Evolutionary conservation across 2,329 filamentous ascomycete species (phyloP).

Genomic region (Passalora sequoiae): DNA sequence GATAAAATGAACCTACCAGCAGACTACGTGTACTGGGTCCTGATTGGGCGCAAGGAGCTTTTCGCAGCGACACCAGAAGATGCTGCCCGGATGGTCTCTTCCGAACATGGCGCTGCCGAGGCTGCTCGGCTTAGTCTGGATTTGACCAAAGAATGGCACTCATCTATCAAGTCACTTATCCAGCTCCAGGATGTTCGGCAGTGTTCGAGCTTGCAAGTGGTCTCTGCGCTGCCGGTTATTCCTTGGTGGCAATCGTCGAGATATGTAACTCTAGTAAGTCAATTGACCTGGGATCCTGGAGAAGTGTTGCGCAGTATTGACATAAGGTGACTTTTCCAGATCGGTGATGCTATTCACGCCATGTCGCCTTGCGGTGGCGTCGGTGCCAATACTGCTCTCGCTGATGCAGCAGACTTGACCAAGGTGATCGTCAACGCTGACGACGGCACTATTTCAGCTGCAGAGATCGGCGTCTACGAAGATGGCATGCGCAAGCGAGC

Average conservation of each 20-base stretch:
- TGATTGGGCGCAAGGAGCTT: slow-evolving; percentile 21
- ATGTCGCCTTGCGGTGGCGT: slow-evolving; percentile 46
- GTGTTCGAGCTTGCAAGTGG: slow-evolving; percentile 33
- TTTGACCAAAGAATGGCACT: slow-evolving; percentile 22
- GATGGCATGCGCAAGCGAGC: slow-evolving; percentile 36
- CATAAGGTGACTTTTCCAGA: no score
- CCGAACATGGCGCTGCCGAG: no score
- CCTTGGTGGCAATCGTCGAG: slow-evolving; percentile 31
- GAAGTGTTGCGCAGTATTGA: no score
- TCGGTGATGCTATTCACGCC: slow-evolving; percentile 44
- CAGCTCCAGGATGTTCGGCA: slow-evolving; percentile 24
- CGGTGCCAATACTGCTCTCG: slow-evolving; percentile 44
- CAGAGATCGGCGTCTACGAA: slow-evolving; percentile 34
- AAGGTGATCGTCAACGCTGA: slow-evolving; percentile 34
- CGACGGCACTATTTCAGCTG: slow-evolving; percentile 22
- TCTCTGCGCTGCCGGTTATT: slow-evolving; percentile 32
- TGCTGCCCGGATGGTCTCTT: slow-evolving; percentile 5
- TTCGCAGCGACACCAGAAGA: slow-evolving; percentile 11
- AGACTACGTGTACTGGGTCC: slow-evolving; percentile 24
- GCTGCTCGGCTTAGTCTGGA: no score
- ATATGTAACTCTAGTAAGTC: slow-evolving; percentile 40
- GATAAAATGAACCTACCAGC: slow-evolving; percentile 13
- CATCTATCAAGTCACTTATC: slow-evolving; percentile 18
- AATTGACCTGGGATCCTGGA: no score
- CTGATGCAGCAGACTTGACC: slow-evolving; percentile 40